These are phyloP conservation scores for Pigoraptor vietnamica DNA, from an alignment of 78 protist genomes.

Conservation along the genomic window DNA sequence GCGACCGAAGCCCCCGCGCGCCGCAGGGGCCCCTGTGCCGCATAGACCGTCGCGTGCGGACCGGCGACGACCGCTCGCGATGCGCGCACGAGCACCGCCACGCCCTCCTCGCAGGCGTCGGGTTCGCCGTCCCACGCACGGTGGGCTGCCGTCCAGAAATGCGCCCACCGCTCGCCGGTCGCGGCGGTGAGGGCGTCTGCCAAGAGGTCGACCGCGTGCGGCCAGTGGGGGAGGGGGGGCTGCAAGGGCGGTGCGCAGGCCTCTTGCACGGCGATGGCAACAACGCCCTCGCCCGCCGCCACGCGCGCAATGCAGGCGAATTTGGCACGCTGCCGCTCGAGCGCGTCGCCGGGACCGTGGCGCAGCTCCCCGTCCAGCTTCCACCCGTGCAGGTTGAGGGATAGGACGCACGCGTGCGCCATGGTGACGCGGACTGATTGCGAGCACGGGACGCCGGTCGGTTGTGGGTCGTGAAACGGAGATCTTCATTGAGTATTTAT, in stretches of 20 bases:
- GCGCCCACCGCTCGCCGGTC: not conserved
- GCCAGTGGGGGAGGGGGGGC: not conserved
- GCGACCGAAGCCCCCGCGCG: too few relatives aligned
- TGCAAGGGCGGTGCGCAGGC: not conserved
- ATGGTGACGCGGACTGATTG: not conserved
- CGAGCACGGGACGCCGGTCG: too few relatives aligned
- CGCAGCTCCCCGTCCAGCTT: not conserved
- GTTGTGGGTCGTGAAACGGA: too few relatives aligned
- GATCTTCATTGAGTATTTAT: too few relatives aligned
- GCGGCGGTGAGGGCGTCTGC: not conserved
- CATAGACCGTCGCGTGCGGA: not conserved
- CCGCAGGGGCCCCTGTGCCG: not conserved
- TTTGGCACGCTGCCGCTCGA: not conserved
- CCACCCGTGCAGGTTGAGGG: not conserved
- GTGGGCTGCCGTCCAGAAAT: not conserved
- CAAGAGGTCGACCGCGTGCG: not conserved
- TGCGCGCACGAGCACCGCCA: not conserved
- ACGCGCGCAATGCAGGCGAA: not conserved
- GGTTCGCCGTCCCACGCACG: not conserved
- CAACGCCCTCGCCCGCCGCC: not conserved
- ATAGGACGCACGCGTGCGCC: not conserved
- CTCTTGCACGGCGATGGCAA: not conserved
- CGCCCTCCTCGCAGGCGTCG: not conserved
- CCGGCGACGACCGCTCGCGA: not conserved
- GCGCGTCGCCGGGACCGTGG: not conserved